Base-by-base conservation (phyloP, 2,329 filamentous ascomycete species). In the Scedosporium dehoogii region DNA sequence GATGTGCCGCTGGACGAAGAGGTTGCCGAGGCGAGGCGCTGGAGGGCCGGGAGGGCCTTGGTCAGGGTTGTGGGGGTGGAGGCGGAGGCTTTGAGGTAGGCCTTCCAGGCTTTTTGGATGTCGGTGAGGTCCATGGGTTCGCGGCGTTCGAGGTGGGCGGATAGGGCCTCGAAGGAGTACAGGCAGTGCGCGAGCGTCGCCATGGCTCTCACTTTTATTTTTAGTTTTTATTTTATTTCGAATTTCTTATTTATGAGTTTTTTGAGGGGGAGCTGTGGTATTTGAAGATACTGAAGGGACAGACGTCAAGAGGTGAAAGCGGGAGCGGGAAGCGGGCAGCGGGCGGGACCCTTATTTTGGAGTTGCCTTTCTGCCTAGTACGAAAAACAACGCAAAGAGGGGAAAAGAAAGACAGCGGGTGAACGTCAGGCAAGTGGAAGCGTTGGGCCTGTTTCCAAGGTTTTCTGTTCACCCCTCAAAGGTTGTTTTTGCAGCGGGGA, bases 121-220 rank as follows among this genome's bases (percentile, higher is more conserved):
- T 88, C 80, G 53, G 79, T 73, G 25, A 97, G 84, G 58, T 79
- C 81, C 68, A 92, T 79, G 10, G 89, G 78, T 63, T 86, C 80
- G 65, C 88, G 87, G 66, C 82, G 78, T 67, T 91, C 84, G 67
- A 96, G 90, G 64, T 86, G 84, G 61, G 92, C 88, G 59, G 85
- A 82, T 44, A 99, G 85, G 48, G 82, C 81, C 76, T 99, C 94
- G 80, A 99, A 97, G 79, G 92, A 97, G 75, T 88, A 92, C 70
- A 93, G 86, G 75, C 92, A 97, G 76, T 97, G 93, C 64, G 87
- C 88, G 69, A 84, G 76, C 63, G 89, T 88, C 58, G 94, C 93
- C 93, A 97, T 97, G 67, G 55, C 58, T 61, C 27, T 29, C 27
- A 29, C 27, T 63, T 60, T 23, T 55, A 27, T 59, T 21, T 29